Base-by-base conservation (phyloP, 768 basidiomycete genomes). In the Kwoniella shandongensis region DNA sequence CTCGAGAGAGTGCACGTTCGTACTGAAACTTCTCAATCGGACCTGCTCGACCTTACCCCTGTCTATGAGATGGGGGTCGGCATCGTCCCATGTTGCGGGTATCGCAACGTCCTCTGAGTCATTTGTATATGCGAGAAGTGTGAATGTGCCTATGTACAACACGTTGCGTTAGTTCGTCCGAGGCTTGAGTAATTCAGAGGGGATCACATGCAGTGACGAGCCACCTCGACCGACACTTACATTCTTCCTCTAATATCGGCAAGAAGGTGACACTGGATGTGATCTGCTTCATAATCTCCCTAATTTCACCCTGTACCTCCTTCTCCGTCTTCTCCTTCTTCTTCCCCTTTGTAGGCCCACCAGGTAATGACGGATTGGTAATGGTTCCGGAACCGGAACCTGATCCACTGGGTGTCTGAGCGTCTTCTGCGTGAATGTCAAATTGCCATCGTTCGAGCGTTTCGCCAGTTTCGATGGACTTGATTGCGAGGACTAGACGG, bases 391-490 rank as follows among this genome's bases (percentile, higher is more conserved):
- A n/a, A n/a, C n/a, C n/a, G 81, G 76, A 26, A 40, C 49, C 22
- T n/a, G 47, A 27, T 7, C 55, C 23, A n/a, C 51, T 42, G 3
- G 55, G 36, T 1, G 44, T 23, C 23, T 27, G 42, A 6, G 57
- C 59, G 22, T 73, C 70, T 35, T 76, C 73, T 0, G 56, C 81
- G 70, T 90, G 86, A 76, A 99, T 82, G 77, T 98, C 93, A 75
- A 99, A 98, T 45, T 97, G 92, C 96, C 96, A 99, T 62, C 96
- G 83, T 77, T 99, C 96, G 44, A 97, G 83, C 8, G 93, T 88
- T 50, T 87, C 85, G 32, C 90, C 83, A 8, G 90, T 88, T 70
- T 98, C 94, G 73, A 94, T 91, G 11, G 91, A 90, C 61, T 98
- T 90, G 77, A 99, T 94, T 25, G 89, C 93, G 20, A 97, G 84